Base-by-base conservation (phyloP, 1,139 yeast genomes). In the Saccharomycopsis hybrid region DNA sequence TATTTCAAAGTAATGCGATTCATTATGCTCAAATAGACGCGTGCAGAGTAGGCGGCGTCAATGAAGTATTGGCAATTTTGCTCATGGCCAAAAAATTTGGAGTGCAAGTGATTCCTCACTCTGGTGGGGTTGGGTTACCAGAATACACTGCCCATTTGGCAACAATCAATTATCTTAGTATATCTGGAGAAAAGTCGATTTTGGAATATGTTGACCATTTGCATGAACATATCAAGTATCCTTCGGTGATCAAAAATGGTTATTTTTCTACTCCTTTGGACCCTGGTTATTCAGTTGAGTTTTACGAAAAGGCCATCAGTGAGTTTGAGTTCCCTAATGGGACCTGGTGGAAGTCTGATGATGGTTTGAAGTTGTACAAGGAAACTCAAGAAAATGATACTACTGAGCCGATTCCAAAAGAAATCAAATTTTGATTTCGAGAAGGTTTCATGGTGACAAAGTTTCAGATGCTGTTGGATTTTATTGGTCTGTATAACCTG, bases 101-200 rank as follows among this genome's bases (percentile, higher is more conserved):
- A 29, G 61, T 68, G 28, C 72, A 71, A 29, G 66, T 69, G 47
- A 70, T 68, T 7, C 72, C 72, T 25, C 72, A 68, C 52, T 66
- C 69, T 51, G 72, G 72, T 32, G 72, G 72, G 9, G 69, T 69
- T 54, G 72, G 72, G 3, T 61, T 68, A 32, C 71, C 72, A 3
- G 72, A 68, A 56, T 64, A 68, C 54, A 68, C 72, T 11, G 69
- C 65, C 48, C 72, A 68, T 55, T 57, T 68, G 45, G 59, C 70
- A 36, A 67, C 69, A n/a, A 67, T 69, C 47, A 70, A 69, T 57
- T 68, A 67, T 54, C 52, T 68, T 41, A 54, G 60, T 24, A 68
- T 68, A 18, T 60, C 67, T 43, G 72, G 72, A 1, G 60, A 65
- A 52, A 57, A 56, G 51, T 61, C 66, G 3, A 56, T 65, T 47